phyloP scores from a whole-genome alignment of 108 stramenopile species.

The Nitzschia putrida region DNA sequence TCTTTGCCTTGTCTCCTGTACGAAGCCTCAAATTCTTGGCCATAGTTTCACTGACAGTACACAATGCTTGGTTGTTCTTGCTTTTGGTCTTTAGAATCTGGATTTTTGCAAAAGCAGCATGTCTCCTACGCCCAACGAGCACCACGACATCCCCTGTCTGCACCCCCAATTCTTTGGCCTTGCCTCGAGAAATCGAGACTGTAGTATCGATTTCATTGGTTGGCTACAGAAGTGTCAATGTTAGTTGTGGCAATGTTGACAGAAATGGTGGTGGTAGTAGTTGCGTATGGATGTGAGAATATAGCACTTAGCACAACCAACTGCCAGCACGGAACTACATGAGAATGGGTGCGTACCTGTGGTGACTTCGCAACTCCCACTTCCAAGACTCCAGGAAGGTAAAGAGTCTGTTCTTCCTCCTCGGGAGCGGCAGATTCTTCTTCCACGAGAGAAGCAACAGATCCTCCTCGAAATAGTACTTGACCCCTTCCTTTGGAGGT shows the following conservation, averaged over 20 bases:
- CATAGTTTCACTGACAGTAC: constrained; percentile 55
- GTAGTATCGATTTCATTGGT: constrained; percentile 51
- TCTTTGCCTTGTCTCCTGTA: constrained; percentile 73
- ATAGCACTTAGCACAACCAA: neutral
- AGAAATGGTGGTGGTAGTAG: neutral
- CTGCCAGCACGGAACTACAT: neutral
- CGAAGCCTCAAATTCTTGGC: constrained; percentile 75
- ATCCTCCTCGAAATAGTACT: too few relatives aligned
- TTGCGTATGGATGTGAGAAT: neutral
- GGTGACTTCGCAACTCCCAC: constrained; percentile 50
- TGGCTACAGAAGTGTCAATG: constrained; percentile 20
- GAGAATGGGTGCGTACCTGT: constrained; percentile 46
- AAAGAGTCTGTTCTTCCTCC: constrained; percentile 33
- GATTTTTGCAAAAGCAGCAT: constrained; percentile 70
- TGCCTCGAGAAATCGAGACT: constrained; percentile 58
- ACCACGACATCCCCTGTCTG: constrained; percentile 66
- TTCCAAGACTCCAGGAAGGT: constrained; percentile 81
- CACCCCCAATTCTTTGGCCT: constrained; percentile 81
- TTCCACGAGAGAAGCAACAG: too few relatives aligned
- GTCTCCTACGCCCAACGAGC: constrained; percentile 75
- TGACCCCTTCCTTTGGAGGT: too few relatives aligned
- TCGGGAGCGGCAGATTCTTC: too few relatives aligned
- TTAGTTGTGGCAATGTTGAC: neutral
- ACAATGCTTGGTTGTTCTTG: constrained; percentile 44
- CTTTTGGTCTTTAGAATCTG: constrained; percentile 13